phyloP scores from a whole-genome alignment of 1,284 basidiomycete species.

The Anthracocystis panici-leucophaei region DNA sequence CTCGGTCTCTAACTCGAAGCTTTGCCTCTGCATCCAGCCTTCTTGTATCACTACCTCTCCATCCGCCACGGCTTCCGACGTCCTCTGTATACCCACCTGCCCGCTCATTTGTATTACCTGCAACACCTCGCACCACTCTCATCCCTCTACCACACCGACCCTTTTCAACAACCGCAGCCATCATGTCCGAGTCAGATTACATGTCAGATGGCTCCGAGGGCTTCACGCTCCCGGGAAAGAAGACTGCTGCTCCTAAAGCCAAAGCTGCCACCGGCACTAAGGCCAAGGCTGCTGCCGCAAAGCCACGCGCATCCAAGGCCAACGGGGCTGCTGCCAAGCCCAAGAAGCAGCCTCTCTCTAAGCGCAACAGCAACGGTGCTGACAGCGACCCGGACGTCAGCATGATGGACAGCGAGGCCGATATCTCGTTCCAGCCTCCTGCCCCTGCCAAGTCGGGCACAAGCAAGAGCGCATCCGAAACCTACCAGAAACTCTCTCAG shows the following conservation, averaged over 20 bases:
- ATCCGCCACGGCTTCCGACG: neutral
- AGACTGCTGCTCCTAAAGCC: slow-evolving; percentile 71
- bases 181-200: slow-evolving; percentile 45
- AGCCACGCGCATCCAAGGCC: slow-evolving; percentile 71
- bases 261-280: slow-evolving; percentile 27
- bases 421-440: slow-evolving; percentile 43
- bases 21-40: slow-evolving; percentile 5
- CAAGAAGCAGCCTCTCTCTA: slow-evolving; percentile 74
- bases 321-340: slow-evolving; percentile 76
- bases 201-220: slow-evolving; percentile 37
- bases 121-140: neutral
- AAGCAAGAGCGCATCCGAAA: slow-evolving; percentile 87
- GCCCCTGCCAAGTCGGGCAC: slow-evolving; percentile 25
- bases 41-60: neutral
- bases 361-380: slow-evolving; percentile 74
- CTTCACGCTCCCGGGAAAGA: slow-evolving; percentile 59
- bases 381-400: slow-evolving; percentile 72
- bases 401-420: slow-evolving; percentile 41
- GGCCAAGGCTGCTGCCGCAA: slow-evolving; percentile 48
- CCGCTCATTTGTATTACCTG: neutral
- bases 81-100: slow-evolving; percentile 19
- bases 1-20: slow-evolving; percentile 5
- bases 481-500: slow-evolving; percentile 94
- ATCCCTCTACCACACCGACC: neutral
- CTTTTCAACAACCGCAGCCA: slow-evolving; percentile 19